Percentiles rank a stretch among this genome's conserved stretches.
These are phyloP conservation scores for Corylus avellana DNA, from an alignment of 306 rosid species.

Conservation along the genomic window DNA sequence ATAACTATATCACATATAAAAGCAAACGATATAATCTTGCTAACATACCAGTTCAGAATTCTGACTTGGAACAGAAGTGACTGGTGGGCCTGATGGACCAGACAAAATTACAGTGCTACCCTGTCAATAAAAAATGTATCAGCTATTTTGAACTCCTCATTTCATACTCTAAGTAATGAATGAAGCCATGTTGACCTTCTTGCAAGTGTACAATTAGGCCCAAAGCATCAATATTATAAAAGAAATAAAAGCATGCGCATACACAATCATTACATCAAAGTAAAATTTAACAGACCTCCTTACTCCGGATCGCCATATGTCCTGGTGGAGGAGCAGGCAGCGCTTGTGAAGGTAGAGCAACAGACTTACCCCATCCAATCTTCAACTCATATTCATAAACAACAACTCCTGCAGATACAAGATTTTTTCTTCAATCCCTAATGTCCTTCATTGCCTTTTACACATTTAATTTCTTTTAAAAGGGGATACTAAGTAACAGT, in stretches of 20 bases:
- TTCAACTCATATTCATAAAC: slow-evolving; percentile 98
- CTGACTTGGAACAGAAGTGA: slow-evolving; percentile 90
- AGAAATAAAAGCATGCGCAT: background rate
- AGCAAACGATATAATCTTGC: slow-evolving; percentile 13
- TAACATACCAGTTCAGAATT: slow-evolving; percentile 85
- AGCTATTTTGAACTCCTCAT: background rate
- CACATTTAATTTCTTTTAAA: slow-evolving; percentile 19
- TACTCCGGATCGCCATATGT: slow-evolving; percentile 99
- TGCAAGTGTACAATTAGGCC: background rate
- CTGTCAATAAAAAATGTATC: slow-evolving; percentile 45
- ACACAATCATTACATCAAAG: background rate
- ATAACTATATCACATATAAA: background rate
- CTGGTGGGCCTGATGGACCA: slow-evolving; percentile 98
- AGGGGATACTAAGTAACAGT: slow-evolving; percentile 2
- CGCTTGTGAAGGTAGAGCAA: slow-evolving; percentile 97
- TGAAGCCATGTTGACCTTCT: background rate
- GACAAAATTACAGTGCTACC: slow-evolving; percentile 94
- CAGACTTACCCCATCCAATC: slow-evolving; percentile 99
- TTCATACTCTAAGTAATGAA: background rate
- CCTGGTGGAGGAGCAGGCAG: slow-evolving; percentile 99
- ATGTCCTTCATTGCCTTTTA: slow-evolving; percentile 10
- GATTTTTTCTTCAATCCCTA: slow-evolving; percentile 21
- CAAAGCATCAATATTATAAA: slow-evolving; percentile 3
- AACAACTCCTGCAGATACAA: slow-evolving; percentile 78
- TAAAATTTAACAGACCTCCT: slow-evolving; percentile 66